Evolutionary conservation across 305 asterid genomes (phyloP).

Genomic region (Plantago coronopus): DNA sequence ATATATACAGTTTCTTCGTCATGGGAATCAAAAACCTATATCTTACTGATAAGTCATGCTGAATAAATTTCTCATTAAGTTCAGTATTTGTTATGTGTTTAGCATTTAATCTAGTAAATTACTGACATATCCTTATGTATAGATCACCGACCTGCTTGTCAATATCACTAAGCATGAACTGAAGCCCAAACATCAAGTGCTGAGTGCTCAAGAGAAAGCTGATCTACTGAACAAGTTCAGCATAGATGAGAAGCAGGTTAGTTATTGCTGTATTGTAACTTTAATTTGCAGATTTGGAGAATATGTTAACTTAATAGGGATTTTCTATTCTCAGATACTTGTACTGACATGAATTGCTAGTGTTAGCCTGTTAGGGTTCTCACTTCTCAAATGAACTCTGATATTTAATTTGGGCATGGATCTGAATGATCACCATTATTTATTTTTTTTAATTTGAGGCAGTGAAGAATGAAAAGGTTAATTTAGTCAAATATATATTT

Average conservation of each 20-base stretch:
- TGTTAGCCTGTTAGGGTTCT: too few relatives aligned
- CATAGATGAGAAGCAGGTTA: slow-evolving; percentile 78
- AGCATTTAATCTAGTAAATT: slow-evolving; percentile 10
- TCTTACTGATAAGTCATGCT: too few relatives aligned
- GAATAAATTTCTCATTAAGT: background rate
- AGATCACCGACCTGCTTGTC: slow-evolving; percentile 82
- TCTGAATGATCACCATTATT: too few relatives aligned
- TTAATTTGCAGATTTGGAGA: background rate
- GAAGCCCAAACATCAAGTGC: slow-evolving; percentile 77
- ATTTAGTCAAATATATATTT: too few relatives aligned
- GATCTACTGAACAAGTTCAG: slow-evolving; percentile 57
- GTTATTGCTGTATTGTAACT: slow-evolving; percentile 1
- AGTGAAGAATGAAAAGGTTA: too few relatives aligned
- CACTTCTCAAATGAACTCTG: too few relatives aligned
- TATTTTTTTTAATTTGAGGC: too few relatives aligned
- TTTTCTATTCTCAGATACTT: too few relatives aligned
- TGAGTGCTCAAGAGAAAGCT: slow-evolving; percentile 55
- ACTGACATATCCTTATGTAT: slow-evolving; percentile 18
- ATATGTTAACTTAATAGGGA: background rate
- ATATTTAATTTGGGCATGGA: too few relatives aligned
- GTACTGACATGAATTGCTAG: too few relatives aligned
- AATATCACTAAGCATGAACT: slow-evolving; percentile 73
- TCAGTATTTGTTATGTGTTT: background rate
- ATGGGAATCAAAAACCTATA: too few relatives aligned
- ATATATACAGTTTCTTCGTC: too few relatives aligned